These are phyloP conservation scores for Cajanus cajan DNA, from an alignment of 306 rosid genomes.

Conservation along the genomic window DNA sequence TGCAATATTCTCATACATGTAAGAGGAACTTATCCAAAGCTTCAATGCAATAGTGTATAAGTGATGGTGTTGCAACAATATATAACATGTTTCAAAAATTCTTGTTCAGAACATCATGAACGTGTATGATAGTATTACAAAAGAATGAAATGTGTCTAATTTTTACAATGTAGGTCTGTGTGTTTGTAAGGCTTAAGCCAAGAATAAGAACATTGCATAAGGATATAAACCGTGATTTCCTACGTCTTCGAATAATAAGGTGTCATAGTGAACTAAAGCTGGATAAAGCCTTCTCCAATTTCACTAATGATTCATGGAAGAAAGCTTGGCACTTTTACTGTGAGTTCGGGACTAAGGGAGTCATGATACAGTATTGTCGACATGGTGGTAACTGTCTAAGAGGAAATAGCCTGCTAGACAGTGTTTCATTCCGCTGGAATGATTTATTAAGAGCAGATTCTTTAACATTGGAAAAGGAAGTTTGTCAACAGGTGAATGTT, in stretches of 20 bases:
- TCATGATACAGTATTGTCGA: conserved; percentile 49
- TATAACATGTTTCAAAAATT: neutral
- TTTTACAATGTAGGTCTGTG: conserved; percentile 62
- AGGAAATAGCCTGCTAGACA: conserved; percentile 50
- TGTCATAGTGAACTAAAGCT: conserved; percentile 82
- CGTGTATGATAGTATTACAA: neutral
- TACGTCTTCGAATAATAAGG: conserved; percentile 61
- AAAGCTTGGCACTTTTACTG: conserved; percentile 91
- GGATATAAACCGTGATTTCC: conserved; percentile 41
- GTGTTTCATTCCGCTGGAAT: conserved; percentile 62
- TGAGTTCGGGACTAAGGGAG: conserved; percentile 91
- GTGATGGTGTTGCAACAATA: conserved; percentile 10
- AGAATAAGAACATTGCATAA: conserved; percentile 44
- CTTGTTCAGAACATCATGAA: neutral
- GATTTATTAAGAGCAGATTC: conserved; percentile 78
- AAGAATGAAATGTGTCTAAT: conserved; percentile 9
- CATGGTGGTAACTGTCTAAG: conserved; percentile 61
- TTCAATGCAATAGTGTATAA: neutral
- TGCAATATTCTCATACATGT: neutral
- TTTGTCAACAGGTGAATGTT: conserved; percentile 51
- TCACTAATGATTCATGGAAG: conserved; percentile 55
- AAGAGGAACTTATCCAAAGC: neutral
- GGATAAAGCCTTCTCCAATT: conserved; percentile 50
- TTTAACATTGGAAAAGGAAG: conserved; percentile 56
- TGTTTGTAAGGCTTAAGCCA: conserved; percentile 56